A percentile compares a stretch with the other conserved stretches of the same genome.
These are phyloP conservation scores for Volvox africanus DNA, from an alignment of 139 green algal species.

Conservation along the genomic window DNA sequence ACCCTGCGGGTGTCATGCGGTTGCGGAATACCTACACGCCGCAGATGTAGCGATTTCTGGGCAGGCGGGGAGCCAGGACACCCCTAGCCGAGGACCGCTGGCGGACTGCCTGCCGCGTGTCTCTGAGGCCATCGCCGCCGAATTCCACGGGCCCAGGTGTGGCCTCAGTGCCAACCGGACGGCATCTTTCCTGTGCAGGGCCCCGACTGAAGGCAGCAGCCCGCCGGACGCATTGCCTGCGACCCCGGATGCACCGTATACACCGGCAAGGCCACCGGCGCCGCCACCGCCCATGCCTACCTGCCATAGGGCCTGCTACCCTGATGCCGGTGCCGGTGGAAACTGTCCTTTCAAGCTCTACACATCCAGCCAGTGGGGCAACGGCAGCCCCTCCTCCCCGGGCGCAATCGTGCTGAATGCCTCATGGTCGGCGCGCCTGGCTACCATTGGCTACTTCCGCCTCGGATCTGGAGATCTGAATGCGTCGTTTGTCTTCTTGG, in stretches of 20 bases:
- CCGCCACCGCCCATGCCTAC: neutral
- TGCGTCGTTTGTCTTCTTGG: slow-evolving; percentile 1
- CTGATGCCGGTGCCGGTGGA: neutral
- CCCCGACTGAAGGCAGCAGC: neutral
- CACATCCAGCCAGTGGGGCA: neutral
- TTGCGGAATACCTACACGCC: neutral
- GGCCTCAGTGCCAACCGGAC: neutral
- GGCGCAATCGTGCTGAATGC: neutral
- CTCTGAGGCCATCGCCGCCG: neutral
- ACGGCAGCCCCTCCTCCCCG: neutral
- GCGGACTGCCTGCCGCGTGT: neutral
- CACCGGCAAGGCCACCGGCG: neutral
- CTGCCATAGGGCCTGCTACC: neutral
- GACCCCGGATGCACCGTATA: neutral
- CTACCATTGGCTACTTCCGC: neutral
- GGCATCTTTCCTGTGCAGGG: neutral
- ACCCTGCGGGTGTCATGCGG: neutral
- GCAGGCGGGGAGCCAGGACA: neutral
- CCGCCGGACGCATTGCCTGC: neutral
- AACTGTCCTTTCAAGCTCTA: slow-evolving; percentile 1
- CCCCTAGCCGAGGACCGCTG: neutral
- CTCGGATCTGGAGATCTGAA: neutral
- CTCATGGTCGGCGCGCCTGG: neutral
- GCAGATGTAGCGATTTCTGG: neutral
- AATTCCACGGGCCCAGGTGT: neutral